Conservation (phyloP, 352 stramenopile genomes). For the Phytophthora pini region DNA sequence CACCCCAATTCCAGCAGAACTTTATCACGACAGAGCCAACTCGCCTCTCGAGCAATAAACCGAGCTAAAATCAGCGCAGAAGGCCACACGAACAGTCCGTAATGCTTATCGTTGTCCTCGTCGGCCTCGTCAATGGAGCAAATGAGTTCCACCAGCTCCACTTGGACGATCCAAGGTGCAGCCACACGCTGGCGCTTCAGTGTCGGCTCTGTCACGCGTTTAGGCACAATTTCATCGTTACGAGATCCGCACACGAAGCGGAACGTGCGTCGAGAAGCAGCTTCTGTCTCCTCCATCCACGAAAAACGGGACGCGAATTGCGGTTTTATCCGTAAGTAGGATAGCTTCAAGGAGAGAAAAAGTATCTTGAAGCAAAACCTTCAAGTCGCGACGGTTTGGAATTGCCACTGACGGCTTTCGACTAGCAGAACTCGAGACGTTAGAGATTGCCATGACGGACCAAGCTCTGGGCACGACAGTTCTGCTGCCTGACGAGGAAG, state of each 20-base stretch:
- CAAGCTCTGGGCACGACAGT: conserved; percentile 25
- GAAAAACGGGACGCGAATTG: conserved; percentile 28
- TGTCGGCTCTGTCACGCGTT: conserved; percentile 1
- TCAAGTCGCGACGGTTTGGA: conserved; percentile 30
- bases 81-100: conserved; percentile 75
- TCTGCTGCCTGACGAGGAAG: conserved; percentile 23
- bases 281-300: conserved; percentile 13
- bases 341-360: conserved; percentile 30
- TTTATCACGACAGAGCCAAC: conserved; percentile 40
- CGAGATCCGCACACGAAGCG: conserved; percentile 18
- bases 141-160: conserved; percentile 68
- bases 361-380: conserved; percentile 28
- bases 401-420: conserved; percentile 26
- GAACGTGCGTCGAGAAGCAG: conserved; percentile 26
- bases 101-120: conserved; percentile 57
- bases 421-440: conserved; percentile 14
- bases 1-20: conserved; percentile 71
- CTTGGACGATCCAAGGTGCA: conserved; percentile 26
- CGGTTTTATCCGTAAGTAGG: conserved; percentile 11
- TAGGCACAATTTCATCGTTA: not conserved
- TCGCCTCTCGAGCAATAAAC: conserved; percentile 48
- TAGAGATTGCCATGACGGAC: conserved; percentile 9
- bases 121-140: conserved; percentile 44
- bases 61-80: conserved; percentile 58
- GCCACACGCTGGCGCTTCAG: conserved; percentile 29